Conservation (phyloP, 2,329 filamentous ascomycete species). For the Herpotrichia juniperi region DNA sequence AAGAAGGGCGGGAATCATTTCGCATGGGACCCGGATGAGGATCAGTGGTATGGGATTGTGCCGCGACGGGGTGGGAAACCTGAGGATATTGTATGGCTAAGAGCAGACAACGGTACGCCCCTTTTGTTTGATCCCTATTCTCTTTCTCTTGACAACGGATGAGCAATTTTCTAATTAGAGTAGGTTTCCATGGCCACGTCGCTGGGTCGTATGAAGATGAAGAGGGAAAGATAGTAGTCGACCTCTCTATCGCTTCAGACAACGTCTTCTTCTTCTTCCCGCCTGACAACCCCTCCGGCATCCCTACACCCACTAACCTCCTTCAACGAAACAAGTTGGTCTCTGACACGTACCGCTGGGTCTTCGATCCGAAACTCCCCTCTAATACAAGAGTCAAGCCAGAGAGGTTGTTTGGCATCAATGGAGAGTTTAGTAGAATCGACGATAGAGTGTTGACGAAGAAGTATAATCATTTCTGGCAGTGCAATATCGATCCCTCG, state of each 20-base stretch:
- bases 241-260: constrained; percentile 47
- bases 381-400: constrained; percentile 37
- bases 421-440: constrained; percentile 53
- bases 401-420: constrained; percentile 42
- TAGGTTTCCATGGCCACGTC: constrained; percentile 51
- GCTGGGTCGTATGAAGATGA: constrained; percentile 51
- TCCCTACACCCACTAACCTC: constrained; percentile 39
- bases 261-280: constrained; percentile 54
- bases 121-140: constrained; percentile 4
- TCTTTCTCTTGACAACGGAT: not conserved
- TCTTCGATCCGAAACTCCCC: constrained; percentile 43
- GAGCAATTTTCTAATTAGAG: not conserved
- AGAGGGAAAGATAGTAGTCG: constrained; percentile 45
- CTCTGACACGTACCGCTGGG: constrained; percentile 48
- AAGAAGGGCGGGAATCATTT: constrained; percentile 49
- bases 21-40: constrained; percentile 55
- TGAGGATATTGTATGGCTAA: constrained; percentile 60
- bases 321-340: constrained; percentile 50
- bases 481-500: constrained; percentile 45
- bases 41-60: constrained; percentile 62
- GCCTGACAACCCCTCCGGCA: constrained; percentile 37
- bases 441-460: constrained; percentile 53
- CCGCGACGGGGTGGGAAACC: constrained; percentile 57
- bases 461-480: constrained; percentile 48
- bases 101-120: constrained; percentile 56